A percentile compares a stretch with the other conserved stretches of the same genome.
These are phyloP conservation scores for Tetrapisispora arboricola DNA, from an alignment of 805 yeast species.

Conservation along the genomic window DNA sequence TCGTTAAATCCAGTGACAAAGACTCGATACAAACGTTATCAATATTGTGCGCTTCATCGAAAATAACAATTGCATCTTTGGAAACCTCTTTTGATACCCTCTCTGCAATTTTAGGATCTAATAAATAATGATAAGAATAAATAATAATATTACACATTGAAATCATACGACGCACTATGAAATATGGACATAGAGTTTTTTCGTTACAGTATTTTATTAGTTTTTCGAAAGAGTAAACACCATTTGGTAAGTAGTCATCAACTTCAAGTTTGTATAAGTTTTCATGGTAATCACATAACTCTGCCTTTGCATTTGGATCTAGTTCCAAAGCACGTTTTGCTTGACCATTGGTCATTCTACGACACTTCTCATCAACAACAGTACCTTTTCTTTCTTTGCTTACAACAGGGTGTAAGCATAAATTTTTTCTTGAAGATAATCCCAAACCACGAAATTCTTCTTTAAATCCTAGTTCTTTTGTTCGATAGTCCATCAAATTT, in stretches of 20 bases:
- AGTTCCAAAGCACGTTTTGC: conserved; percentile 56
- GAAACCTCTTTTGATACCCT: conserved; percentile 87
- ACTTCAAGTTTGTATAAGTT: conserved; percentile 80
- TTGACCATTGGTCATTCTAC: conserved; percentile 89
- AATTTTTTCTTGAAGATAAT: conserved; percentile 83
- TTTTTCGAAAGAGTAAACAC: conserved; percentile 89
- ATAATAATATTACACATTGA: conserved; percentile 87
- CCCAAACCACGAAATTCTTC: conserved; percentile 95
- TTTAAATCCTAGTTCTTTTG: conserved; percentile 69
- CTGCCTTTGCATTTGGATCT: conserved; percentile 45
- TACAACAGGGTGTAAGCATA: conserved; percentile 84
- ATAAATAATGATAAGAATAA: conserved; percentile 89
- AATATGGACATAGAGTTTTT: conserved; percentile 86
- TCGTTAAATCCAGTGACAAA: conserved; percentile 81
- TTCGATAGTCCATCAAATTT: conserved; percentile 76
- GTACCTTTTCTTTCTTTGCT: conserved; percentile 83
- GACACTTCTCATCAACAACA: conserved; percentile 91
- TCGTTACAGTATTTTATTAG: conserved; percentile 66
- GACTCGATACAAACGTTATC: conserved; percentile 98
- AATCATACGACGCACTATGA: conserved; percentile 96
- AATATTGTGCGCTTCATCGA: conserved; percentile 97
- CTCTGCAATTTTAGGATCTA: conserved; percentile 96
- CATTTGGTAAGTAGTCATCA: conserved; percentile 78
- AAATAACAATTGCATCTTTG: conserved; percentile 85
- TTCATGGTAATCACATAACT: conserved; percentile 83